phyloP scores from a whole-genome alignment of 129 eudicot genomes.

The Lactuca saligna region DNA sequence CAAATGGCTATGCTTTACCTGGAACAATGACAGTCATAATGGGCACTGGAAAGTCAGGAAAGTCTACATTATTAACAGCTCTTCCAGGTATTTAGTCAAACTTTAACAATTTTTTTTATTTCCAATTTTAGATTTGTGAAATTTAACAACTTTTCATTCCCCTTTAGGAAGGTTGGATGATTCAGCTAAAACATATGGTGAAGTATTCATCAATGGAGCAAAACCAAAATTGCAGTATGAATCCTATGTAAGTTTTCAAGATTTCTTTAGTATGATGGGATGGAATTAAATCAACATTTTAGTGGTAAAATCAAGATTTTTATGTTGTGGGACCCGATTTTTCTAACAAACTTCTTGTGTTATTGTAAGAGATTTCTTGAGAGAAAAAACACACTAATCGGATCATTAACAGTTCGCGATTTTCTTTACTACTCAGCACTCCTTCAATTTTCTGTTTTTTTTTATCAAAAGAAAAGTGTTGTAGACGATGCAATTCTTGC shows the following conservation, averaged over 20 bases:
- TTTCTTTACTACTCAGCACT: constrained; percentile 93
- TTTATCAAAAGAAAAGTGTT: constrained; percentile 62
- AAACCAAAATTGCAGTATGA: constrained; percentile 71
- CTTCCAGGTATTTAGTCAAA: constrained; percentile 67
- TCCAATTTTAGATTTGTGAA: constrained; percentile 1
- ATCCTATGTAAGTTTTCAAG: constrained; percentile 66
- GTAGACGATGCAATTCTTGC: constrained; percentile 91
- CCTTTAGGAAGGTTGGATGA: constrained; percentile 85
- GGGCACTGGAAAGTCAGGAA: constrained; percentile 97
- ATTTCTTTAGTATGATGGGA: not conserved
- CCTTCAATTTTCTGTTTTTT: constrained; percentile 94
- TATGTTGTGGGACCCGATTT: not conserved
- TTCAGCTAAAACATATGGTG: constrained; percentile 81
- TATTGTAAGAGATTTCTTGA: constrained; percentile 56
- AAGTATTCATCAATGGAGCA: constrained; percentile 77
- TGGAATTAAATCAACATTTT: no score
- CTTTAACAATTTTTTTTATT: not conserved
- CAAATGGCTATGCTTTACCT: constrained; percentile 86
- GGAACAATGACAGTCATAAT: constrained; percentile 95
- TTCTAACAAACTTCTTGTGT: not conserved
- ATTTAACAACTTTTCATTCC: constrained; percentile 20
- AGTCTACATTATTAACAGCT: constrained; percentile 82
- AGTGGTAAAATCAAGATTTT: not conserved
- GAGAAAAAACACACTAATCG: constrained; percentile 71
- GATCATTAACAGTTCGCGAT: constrained; percentile 76